A percentile compares a stretch with the other conserved stretches of the same genome.
Conservation (phyloP, 176 grass and related monocot species). For the Lolium multiflorum region DNA sequence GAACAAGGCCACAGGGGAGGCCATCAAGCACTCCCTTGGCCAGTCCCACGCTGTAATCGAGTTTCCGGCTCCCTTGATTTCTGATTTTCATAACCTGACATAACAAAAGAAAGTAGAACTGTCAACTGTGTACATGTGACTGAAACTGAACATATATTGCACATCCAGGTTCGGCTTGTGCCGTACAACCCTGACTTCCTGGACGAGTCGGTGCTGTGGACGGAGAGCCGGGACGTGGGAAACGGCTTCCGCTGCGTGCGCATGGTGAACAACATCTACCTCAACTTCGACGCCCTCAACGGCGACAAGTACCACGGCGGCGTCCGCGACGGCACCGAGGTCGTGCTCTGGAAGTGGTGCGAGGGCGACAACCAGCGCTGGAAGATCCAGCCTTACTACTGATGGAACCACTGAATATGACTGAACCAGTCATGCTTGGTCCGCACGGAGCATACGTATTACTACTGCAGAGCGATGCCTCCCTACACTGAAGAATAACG, state of each 20-base stretch:
- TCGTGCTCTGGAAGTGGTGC: conserved; percentile 81
- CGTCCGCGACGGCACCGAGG: conserved; percentile 67
- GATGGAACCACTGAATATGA: background rate
- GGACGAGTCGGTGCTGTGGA: conserved; percentile 86
- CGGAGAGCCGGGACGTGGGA: conserved; percentile 72
- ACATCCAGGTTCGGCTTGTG: conserved; percentile 54
- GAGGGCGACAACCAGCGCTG: conserved; percentile 91
- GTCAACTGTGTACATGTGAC: too few relatives aligned
- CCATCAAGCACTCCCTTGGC: conserved; percentile 90
- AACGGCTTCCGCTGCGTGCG: conserved; percentile 69
- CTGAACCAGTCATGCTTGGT: background rate
- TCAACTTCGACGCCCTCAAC: conserved; percentile 76
- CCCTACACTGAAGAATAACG: background rate
- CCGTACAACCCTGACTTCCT: conserved; percentile 62
- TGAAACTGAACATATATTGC: background rate
- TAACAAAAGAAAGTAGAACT: too few relatives aligned
- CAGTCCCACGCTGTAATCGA: conserved; percentile 61
- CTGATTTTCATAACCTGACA: background rate
- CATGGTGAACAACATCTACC: conserved; percentile 81
- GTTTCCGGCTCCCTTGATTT: background rate
- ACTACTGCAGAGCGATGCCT: background rate
- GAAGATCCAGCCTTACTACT: conserved; percentile 60
- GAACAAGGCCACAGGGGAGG: conserved; percentile 78
- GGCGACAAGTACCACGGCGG: conserved; percentile 83
- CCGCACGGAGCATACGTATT: too few relatives aligned